A percentile compares a stretch with the other conserved stretches of the same genome.
These are phyloP conservation scores for Alternaria consortialis DNA, from an alignment of 2,329 filamentous ascomycete genomes.

Conservation along the genomic window DNA sequence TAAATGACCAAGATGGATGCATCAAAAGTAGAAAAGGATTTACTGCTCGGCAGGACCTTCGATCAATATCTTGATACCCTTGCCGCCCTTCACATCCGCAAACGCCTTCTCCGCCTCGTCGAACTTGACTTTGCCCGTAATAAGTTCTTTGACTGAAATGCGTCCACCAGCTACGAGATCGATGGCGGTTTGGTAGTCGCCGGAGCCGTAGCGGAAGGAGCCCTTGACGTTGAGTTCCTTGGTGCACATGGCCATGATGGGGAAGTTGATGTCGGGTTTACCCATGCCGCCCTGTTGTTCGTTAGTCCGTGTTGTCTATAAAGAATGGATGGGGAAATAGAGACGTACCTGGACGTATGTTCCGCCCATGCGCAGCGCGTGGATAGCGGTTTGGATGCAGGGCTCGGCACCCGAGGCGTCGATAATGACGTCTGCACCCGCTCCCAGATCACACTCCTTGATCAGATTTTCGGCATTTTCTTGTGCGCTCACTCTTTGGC, in stretches of 20 bases:
- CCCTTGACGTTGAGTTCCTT: slow-evolving; percentile 90
- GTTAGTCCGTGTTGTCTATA: not conserved
- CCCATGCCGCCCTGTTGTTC: slow-evolving; percentile 75
- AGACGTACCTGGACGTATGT: slow-evolving; percentile 56
- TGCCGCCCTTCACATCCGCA: slow-evolving; percentile 82
- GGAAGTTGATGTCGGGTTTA: slow-evolving; percentile 84
- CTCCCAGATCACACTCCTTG: slow-evolving; percentile 67
- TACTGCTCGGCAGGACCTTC: slow-evolving; percentile 48
- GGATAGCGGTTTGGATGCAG: slow-evolving; percentile 60
- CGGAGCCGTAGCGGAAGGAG: slow-evolving; percentile 87
- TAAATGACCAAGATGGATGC: not conserved
- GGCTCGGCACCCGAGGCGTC: slow-evolving; percentile 60
- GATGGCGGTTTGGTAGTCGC: slow-evolving; percentile 86
- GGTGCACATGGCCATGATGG: slow-evolving; percentile 86
- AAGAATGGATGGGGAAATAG: not conserved
- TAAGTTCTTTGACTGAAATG: slow-evolving; percentile 78
- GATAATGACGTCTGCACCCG: slow-evolving; percentile 59
- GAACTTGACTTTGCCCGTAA: slow-evolving; percentile 81
- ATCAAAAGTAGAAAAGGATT: not conserved
- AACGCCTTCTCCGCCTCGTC: slow-evolving; percentile 86
- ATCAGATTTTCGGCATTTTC: slow-evolving; percentile 78
- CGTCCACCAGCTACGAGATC: slow-evolving; percentile 76
- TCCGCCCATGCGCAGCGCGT: slow-evolving; percentile 58
- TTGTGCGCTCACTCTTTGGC: slow-evolving; percentile 66
- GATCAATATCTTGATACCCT: slow-evolving; percentile 74